Percentiles rank a stretch among this genome's conserved stretches.
Evolutionary conservation across 768 basidiomycete species (phyloP).

Genomic region (Mycena kentingensis): DNA sequence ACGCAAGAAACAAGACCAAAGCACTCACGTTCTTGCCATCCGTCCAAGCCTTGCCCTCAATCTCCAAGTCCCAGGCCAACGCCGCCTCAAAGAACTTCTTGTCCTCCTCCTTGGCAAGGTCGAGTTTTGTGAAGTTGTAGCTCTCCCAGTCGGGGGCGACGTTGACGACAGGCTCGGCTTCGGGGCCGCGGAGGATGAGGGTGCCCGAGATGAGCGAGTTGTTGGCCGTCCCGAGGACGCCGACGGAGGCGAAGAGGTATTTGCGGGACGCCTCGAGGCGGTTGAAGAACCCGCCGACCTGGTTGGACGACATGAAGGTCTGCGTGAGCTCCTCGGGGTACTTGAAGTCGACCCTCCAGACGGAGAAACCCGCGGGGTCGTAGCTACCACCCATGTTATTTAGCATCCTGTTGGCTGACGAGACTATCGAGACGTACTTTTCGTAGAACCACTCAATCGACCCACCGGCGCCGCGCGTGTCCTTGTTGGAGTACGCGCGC

Average conservation of each 20-base stretch:
- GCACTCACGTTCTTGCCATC: slow-evolving; percentile 90
- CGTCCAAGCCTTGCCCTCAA: slow-evolving; percentile 87
- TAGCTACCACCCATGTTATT: slow-evolving; percentile 57
- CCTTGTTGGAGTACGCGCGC: slow-evolving; percentile 95
- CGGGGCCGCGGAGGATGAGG: slow-evolving; percentile 81
- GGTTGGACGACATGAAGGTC: slow-evolving; percentile 94
- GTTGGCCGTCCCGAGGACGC: slow-evolving; percentile 82
- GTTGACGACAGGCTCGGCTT: slow-evolving; percentile 66
- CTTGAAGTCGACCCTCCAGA: slow-evolving; percentile 95
- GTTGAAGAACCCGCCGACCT: slow-evolving; percentile 95
- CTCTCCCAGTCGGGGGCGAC: slow-evolving; percentile 92
- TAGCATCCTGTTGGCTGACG: background rate
- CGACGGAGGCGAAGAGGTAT: slow-evolving; percentile 91
- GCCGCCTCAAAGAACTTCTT: slow-evolving; percentile 92
- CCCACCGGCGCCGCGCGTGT: slow-evolving; percentile 83
- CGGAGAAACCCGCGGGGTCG: slow-evolving; percentile 86
- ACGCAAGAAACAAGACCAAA: too few species aligned
- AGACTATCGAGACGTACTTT: slow-evolving; percentile 57
- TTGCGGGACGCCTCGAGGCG: slow-evolving; percentile 96
- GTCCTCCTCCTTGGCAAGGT: slow-evolving; percentile 70
- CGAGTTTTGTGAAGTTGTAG: slow-evolving; percentile 77
- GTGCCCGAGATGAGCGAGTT: slow-evolving; percentile 81
- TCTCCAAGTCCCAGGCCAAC: slow-evolving; percentile 89
- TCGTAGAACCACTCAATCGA: slow-evolving; percentile 96
- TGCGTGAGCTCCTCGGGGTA: slow-evolving; percentile 93